These are phyloP conservation scores for Paramarasmius palmivorus DNA, from an alignment of 1,284 basidiomycete species.

Conservation along the genomic window DNA sequence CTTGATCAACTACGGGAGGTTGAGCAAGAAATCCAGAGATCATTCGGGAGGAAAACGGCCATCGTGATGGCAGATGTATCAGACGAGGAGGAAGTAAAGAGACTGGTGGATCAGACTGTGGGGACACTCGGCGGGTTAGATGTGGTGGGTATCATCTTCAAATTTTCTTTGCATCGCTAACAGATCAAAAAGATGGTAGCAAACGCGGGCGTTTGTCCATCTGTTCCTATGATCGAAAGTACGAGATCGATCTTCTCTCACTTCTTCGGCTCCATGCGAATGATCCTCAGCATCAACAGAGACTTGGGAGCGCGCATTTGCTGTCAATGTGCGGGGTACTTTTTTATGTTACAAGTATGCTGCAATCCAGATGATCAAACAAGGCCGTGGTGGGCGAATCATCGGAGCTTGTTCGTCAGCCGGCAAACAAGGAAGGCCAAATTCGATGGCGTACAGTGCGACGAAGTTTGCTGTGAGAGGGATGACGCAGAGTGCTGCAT, in stretches of 20 bases:
- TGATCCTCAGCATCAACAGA: not conserved
- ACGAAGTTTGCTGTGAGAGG: constrained; percentile 30
- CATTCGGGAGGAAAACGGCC: constrained; percentile 22
- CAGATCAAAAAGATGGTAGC: constrained; percentile 30
- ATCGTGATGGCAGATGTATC: constrained; percentile 32
- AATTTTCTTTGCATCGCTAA: not conserved
- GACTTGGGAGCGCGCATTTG: constrained; percentile 8
- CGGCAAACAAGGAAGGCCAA: not conserved
- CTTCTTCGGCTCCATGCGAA: not conserved
- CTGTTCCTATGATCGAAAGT: constrained; percentile 28
- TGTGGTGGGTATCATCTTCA: constrained; percentile 29
- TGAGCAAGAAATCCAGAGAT: constrained; percentile 25
- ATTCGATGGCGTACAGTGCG: constrained; percentile 13
- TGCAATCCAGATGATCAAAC: constrained; percentile 13
- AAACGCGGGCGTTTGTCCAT: constrained; percentile 32
- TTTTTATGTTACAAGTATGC: constrained; percentile 17
- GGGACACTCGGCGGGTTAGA: constrained; percentile 34
- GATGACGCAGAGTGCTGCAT: constrained; percentile 23
- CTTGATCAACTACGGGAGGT: constrained; percentile 19
- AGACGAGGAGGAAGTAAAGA: constrained; percentile 35
- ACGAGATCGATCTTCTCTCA: not conserved
- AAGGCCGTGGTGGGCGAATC: constrained; percentile 11
- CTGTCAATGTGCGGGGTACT: constrained; percentile 7
- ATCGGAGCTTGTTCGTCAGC: constrained; percentile 10
- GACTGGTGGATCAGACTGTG: constrained; percentile 31